Conservation (phyloP, 1,284 basidiomycete genomes). For the Hypsizygus ulmarius region DNA sequence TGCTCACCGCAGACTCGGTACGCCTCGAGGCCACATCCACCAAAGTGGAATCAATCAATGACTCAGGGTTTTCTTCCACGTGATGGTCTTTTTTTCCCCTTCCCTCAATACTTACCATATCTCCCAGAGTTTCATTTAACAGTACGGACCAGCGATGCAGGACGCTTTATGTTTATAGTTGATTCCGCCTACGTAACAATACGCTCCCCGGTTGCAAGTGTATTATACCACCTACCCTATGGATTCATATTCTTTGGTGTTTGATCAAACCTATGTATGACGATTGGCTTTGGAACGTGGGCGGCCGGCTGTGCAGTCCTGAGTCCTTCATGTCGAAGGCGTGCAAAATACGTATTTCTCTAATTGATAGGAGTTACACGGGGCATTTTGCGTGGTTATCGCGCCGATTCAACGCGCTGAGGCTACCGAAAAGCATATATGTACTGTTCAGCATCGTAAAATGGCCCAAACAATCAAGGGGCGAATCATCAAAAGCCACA, state of each 20-base stretch:
- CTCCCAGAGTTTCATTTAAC: slow-evolving; percentile 7
- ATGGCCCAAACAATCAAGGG: slow-evolving; percentile 6
- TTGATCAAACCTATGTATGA: slow-evolving; percentile 7
- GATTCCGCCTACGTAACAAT: slow-evolving; percentile 5
- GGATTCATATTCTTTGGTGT: slow-evolving; percentile 13
- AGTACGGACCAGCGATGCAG: slow-evolving; percentile 12
- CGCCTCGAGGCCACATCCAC: slow-evolving; percentile 50
- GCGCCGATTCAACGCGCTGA: slow-evolving; percentile 29
- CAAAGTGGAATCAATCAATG: slow-evolving; percentile 52
- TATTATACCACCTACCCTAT: slow-evolving; percentile 20
- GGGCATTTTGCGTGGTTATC: slow-evolving; percentile 28
- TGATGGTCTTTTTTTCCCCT: slow-evolving; percentile 33
- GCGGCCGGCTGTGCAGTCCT: slow-evolving; percentile 5
- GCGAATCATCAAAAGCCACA: not conserved
- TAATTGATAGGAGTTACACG: slow-evolving; percentile 13
- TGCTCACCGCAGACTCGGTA: slow-evolving; percentile 41
- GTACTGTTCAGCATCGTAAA: not conserved
- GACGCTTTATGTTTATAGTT: slow-evolving; percentile 16
- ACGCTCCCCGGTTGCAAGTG: slow-evolving; percentile 11
- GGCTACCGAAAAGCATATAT: slow-evolving; percentile 21
- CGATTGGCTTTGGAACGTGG: slow-evolving; percentile 18
- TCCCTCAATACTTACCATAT: slow-evolving; percentile 1
- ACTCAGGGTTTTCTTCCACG: slow-evolving; percentile 57
- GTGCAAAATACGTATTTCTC: slow-evolving; percentile 12
- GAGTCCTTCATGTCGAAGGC: slow-evolving; percentile 1